Conservation (phyloP, 441 rosid genomes). For the Erodium trifolium region DNA sequence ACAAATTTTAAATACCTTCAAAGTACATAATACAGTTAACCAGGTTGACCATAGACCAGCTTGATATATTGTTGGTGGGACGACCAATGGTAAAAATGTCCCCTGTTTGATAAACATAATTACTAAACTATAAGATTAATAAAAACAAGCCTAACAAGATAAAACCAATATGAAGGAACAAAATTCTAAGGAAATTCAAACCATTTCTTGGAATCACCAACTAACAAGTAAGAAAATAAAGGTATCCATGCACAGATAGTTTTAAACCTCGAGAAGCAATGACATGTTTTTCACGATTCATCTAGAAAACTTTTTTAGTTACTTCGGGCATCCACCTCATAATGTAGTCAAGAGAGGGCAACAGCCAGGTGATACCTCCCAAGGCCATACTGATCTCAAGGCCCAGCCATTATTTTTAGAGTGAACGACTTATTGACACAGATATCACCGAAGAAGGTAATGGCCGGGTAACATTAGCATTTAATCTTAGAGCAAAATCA, state of each 20-base stretch:
- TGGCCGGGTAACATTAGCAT: not conserved
- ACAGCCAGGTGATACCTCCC: not conserved
- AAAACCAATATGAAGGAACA: not conserved
- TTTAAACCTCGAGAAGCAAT: not conserved
- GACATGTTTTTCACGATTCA: not conserved
- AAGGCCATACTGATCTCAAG: not conserved
- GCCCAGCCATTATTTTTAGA: not conserved
- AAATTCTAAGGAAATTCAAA: not conserved
- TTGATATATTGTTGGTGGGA: conserved; percentile 80
- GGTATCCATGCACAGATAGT: not conserved
- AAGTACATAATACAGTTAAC: conserved; percentile 76
- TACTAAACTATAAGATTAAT: not conserved
- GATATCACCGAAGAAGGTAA: not conserved
- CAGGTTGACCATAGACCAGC: conserved; percentile 82
- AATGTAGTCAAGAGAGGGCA: not conserved
- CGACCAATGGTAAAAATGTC: conserved; percentile 75
- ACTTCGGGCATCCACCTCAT: not conserved
- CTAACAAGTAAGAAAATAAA: not conserved
- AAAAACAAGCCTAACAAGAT: conserved; percentile 10
- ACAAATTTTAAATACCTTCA: conserved; percentile 48
- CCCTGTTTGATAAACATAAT: conserved; percentile 46
- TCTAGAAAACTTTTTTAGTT: not conserved
- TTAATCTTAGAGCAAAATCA: conserved; percentile 1
- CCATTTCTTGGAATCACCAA: not conserved
- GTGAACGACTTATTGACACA: not conserved